These are phyloP conservation scores for Xylaria palmicola DNA, from an alignment of 495 filamentous ascomycete species.

Conservation along the genomic window DNA sequence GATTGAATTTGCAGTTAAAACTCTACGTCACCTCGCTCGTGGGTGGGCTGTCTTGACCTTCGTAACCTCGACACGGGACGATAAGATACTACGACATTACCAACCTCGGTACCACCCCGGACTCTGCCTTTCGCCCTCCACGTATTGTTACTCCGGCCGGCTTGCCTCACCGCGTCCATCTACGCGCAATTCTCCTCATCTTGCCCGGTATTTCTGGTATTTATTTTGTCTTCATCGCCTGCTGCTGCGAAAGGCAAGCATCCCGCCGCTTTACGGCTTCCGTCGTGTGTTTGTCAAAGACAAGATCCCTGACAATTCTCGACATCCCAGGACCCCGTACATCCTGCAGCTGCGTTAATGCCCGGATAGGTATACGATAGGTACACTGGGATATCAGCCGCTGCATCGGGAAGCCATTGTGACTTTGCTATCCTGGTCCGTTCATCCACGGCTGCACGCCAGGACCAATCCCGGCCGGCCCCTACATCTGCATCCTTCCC, in stretches of 20 bases:
- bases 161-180: neutral
- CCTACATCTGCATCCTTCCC: slow-evolving; percentile 2
- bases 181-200: neutral
- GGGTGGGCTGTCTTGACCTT: neutral
- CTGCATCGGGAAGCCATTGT: neutral
- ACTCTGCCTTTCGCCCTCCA: neutral
- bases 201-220: neutral
- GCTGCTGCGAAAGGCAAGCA: neutral
- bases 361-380: neutral
- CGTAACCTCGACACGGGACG: neutral
- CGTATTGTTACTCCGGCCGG: neutral
- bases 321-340: neutral
- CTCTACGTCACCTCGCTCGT: neutral
- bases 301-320: slow-evolving; percentile 1
- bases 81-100: neutral
- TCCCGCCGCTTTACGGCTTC: neutral
- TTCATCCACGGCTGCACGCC: neutral
- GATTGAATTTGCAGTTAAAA: neutral
- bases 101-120: too few relatives aligned
- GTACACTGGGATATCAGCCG: neutral
- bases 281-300: neutral
- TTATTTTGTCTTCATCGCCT: neutral
- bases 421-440: neutral
- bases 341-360: neutral
- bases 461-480: slow-evolving; percentile 1